Percentiles rank a stretch among this genome's conserved stretches.
phyloP scores from a whole-genome alignment of 1,139 yeast genomes.

The Wickerhamomyces sp. region DNA sequence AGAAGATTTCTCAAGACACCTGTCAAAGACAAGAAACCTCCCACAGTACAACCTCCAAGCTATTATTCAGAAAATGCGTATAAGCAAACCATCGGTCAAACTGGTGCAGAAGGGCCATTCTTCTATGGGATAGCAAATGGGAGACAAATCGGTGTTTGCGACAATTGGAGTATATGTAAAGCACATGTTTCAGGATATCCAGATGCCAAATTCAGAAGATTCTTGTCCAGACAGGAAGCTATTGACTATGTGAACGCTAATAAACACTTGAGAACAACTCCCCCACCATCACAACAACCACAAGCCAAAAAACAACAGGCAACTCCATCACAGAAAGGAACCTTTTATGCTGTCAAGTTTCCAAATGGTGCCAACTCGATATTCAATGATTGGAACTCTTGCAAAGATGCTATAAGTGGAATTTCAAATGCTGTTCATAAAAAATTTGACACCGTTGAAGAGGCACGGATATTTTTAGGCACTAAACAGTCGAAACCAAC shows the following conservation, averaged over 20 bases:
- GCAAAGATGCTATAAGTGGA: background rate
- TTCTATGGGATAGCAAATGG: background rate
- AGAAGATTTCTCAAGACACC: background rate
- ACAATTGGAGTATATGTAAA: background rate
- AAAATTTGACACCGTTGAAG: background rate
- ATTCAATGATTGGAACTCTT: background rate
- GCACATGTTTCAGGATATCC: background rate
- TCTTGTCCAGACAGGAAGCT: background rate
- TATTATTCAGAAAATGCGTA: background rate
- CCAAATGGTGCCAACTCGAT: background rate
- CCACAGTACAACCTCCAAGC: background rate
- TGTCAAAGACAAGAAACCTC: background rate
- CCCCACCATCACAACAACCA: background rate
- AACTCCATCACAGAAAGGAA: background rate
- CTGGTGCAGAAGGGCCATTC: background rate
- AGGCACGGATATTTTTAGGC: background rate
- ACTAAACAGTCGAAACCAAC: background rate
- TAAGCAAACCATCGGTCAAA: background rate
- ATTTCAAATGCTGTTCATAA: background rate
- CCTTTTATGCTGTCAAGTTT: background rate
- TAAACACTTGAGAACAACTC: background rate
- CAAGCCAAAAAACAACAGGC: background rate
- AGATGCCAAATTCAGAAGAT: background rate
- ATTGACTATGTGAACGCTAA: background rate
- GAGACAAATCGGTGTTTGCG: background rate